A percentile compares a stretch with the other conserved stretches of the same genome.
Conservation (phyloP, 305 asterid genomes). For the Rubia peregrina region DNA sequence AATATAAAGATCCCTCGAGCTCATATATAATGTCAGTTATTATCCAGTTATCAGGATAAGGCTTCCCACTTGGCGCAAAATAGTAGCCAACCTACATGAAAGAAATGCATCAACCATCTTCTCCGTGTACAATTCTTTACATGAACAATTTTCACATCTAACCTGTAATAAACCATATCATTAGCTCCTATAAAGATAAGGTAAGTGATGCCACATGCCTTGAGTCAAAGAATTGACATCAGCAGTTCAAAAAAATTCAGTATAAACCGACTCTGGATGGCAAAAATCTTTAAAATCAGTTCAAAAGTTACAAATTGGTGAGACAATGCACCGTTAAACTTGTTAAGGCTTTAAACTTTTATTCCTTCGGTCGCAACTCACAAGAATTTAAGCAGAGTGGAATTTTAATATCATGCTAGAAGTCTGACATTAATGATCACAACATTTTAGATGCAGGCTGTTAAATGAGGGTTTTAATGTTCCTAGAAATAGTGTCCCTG, state of each 20-base stretch:
- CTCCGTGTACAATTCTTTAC: not conserved
- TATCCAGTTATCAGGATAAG: constrained; percentile 99
- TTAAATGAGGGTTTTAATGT: not conserved
- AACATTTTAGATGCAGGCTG: not conserved
- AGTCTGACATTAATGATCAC: not conserved
- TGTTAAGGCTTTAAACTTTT: not conserved
- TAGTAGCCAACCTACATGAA: constrained; percentile 82
- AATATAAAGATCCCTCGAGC: constrained; percentile 76
- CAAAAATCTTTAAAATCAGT: constrained; percentile 1
- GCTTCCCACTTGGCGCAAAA: constrained; percentile 99
- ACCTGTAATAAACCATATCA: not conserved
- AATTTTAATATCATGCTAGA: not conserved
- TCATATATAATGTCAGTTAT: constrained; percentile 83
- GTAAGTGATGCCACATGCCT: not conserved
- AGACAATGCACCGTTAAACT: not conserved
- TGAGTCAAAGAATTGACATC: not conserved
- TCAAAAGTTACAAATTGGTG: not conserved
- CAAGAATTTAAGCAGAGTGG: not conserved
- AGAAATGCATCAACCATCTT: constrained; percentile 18
- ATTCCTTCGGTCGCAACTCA: not conserved
- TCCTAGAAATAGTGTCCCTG: not conserved
- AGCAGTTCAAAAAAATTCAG: not conserved
- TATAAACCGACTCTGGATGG: not conserved
- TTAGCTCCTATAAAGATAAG: not conserved
- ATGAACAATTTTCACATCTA: not conserved